These are phyloP conservation scores for Microcyclospora tardicrescens DNA, from an alignment of 2,329 filamentous ascomycete genomes.

Conservation along the genomic window DNA sequence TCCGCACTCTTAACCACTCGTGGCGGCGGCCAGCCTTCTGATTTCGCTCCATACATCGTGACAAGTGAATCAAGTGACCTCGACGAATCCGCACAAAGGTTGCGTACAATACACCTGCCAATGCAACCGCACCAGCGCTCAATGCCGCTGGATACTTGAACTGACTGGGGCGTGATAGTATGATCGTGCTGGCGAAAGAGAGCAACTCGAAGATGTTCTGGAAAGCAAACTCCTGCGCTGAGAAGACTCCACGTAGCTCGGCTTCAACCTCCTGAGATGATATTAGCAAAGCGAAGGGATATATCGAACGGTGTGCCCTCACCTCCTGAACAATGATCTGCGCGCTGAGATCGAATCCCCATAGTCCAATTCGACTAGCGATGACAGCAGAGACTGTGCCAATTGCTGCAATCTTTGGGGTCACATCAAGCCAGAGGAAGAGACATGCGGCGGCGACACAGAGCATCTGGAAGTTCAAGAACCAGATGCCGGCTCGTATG, in stretches of 20 bases:
- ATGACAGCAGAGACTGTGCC: constrained; percentile 28
- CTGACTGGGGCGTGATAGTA: constrained; percentile 49
- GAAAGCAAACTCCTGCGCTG: constrained; percentile 51
- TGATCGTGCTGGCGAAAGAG: constrained; percentile 52
- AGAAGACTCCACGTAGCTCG: constrained; percentile 50
- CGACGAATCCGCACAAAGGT: constrained; percentile 44
- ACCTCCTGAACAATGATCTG: constrained; percentile 36
- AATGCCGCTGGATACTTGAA: constrained; percentile 50
- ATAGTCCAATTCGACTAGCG: constrained; percentile 31
- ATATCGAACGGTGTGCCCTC: not conserved
- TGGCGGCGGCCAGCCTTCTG: no score
- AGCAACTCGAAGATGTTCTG: constrained; percentile 60
- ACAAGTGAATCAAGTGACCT: constrained; percentile 46
- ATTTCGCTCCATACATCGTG: constrained; percentile 2
- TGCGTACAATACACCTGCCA: constrained; percentile 41
- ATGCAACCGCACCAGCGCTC: constrained; percentile 40
- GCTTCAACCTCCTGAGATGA: constrained; percentile 21
- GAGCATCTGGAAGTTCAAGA: constrained; percentile 52
- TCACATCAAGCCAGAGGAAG: constrained; percentile 18
- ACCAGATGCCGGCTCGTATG: constrained; percentile 58
- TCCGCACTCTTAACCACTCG: no score
- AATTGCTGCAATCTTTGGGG: constrained; percentile 7
- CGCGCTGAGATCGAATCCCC: constrained; percentile 36
- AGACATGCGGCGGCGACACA: constrained; percentile 34
- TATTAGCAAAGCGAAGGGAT: constrained; percentile 1